These are phyloP conservation scores for Neoboletus brunneissimus DNA, from an alignment of 768 basidiomycete species.

Conservation along the genomic window DNA sequence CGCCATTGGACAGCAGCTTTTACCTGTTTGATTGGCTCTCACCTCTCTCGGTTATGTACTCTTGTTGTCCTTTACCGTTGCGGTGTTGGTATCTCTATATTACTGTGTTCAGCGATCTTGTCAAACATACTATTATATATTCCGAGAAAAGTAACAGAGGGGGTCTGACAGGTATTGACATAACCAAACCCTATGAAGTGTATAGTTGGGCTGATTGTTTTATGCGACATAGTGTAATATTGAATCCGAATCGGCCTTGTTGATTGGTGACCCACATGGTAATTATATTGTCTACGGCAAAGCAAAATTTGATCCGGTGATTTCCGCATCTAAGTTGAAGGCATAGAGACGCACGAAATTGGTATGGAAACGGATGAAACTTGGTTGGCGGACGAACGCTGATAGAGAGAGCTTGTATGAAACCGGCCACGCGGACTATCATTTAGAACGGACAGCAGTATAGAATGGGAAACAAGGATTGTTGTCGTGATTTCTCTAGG, in stretches of 20 bases:
- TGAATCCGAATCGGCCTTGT: not conserved
- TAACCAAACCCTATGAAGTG: not conserved
- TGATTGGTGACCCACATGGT: not conserved
- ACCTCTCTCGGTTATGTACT: slow-evolving; percentile 17
- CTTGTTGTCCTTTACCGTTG: slow-evolving; percentile 9
- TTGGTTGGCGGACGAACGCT: slow-evolving; percentile 1
- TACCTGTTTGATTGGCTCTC: slow-evolving; percentile 4
- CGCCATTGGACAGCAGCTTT: slow-evolving; percentile 2
- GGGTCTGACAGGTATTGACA: not conserved
- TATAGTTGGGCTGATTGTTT: not conserved
- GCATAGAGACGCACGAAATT: not conserved
- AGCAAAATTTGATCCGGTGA: not conserved
- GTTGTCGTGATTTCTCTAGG: slow-evolving; percentile 5
- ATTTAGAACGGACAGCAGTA: not conserved
- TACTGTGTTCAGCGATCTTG: slow-evolving; percentile 5
- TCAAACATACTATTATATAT: not conserved
- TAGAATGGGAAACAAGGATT: slow-evolving; percentile 2
- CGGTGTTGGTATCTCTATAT: slow-evolving; percentile 7
- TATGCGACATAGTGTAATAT: too few species aligned
- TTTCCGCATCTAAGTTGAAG: not conserved
- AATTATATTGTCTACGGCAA: not conserved
- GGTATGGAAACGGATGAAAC: slow-evolving; percentile 5
- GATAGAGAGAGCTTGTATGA: slow-evolving; percentile 12
- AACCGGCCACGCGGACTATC: slow-evolving; percentile 9
- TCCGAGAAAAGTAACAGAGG: not conserved